A percentile compares a stretch with the other conserved stretches of the same genome.
phyloP scores from a whole-genome alignment of 164 flowering plant species.

The Pachysandra terminalis region DNA sequence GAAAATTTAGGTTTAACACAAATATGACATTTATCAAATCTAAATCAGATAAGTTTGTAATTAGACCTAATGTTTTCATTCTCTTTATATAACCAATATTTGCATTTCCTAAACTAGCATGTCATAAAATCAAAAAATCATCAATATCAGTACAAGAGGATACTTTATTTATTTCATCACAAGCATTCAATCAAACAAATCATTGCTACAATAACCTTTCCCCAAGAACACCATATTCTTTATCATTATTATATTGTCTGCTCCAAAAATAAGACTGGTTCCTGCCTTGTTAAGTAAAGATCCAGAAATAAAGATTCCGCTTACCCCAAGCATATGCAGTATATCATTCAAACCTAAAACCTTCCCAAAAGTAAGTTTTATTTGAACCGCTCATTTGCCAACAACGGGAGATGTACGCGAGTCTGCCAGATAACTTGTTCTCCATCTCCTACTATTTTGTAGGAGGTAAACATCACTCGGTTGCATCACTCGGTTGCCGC shows the following conservation, averaged over 20 bases:
- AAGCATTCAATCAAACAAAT: background rate
- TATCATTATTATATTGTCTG: background rate
- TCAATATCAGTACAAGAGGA: no score
- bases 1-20: background rate
- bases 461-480: no score
- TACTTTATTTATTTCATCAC: no score
- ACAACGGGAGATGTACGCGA: background rate
- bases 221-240: background rate
- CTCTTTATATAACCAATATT: background rate
- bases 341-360: no score
- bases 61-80: no score
- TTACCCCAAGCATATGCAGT: no score
- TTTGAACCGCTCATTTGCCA: background rate
- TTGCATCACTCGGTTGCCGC: no score
- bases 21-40: no score
- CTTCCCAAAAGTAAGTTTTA: no score
- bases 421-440: background rate
- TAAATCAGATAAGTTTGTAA: background rate
- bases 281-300: background rate
- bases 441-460: no score
- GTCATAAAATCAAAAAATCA: background rate
- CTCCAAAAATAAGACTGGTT: background rate
- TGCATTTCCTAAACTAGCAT: background rate
- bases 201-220: background rate
- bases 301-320: no score